Conservation (phyloP, 2,329 filamentous ascomycete species). For the Sclerotinia subarctica region DNA sequence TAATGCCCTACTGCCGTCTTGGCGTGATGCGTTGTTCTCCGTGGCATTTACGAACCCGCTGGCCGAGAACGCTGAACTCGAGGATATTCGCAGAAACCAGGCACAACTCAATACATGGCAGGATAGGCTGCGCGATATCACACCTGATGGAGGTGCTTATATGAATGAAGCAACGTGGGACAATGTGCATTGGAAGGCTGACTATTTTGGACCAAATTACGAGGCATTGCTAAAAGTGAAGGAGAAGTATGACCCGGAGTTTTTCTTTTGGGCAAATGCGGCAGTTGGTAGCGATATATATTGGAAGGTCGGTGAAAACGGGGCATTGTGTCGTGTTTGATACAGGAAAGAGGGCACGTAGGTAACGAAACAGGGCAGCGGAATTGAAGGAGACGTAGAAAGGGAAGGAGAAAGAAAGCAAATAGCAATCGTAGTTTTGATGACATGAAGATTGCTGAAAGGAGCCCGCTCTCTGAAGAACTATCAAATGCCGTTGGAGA, state of each 20-base stretch:
- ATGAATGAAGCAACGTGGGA: constrained; percentile 3
- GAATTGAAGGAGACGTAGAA: no score
- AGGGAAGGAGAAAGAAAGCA: no score
- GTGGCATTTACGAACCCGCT: background rate
- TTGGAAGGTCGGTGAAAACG: background rate
- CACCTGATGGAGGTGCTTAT: background rate
- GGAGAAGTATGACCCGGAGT: background rate
- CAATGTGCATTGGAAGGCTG: background rate
- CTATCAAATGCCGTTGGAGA: no score
- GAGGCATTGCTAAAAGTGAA: background rate
- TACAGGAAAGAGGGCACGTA: no score
- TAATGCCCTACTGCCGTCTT: background rate
- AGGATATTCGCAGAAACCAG: background rate
- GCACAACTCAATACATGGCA: background rate
- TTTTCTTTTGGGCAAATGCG: background rate
- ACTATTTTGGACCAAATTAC: background rate
- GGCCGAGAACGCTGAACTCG: background rate
- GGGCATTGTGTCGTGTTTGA: constrained; percentile 2
- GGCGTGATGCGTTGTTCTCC: background rate
- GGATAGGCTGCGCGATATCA: background rate
- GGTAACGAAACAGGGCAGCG: no score
- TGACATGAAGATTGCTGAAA: no score
- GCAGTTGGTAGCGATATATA: background rate
- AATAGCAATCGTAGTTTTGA: no score
- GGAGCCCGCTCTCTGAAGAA: no score